Evolutionary conservation across 2,329 filamentous ascomycete species (phyloP), one percentile per base, ranked within the genome.

Genomic region (Colletotrichum euphorbiae): DNA sequence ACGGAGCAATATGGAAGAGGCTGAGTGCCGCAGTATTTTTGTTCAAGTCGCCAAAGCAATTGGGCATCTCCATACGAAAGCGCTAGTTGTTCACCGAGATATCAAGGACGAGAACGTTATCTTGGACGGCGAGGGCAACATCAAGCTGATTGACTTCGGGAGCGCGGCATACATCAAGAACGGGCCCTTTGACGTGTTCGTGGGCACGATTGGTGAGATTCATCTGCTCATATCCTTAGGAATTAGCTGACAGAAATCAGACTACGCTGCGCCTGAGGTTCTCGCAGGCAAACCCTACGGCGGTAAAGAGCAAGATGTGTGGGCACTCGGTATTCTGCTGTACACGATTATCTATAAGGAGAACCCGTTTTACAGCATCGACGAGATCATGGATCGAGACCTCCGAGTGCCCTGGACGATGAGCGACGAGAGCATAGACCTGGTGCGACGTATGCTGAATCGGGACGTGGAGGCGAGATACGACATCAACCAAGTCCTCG

Each of bases 271-370:
- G 6, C 96, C 96, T n/a, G 96, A 99, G 82, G 96, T 99, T 62
- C 87, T 99, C 55, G 94, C 94, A 66, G 96, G 96, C 54, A 91
- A 91, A 73, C 91, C 94, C 15, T 99, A 99, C 80, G 89, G 92
- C 72, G 96, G 96, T 75, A 97, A 97, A 80, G 95, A 97, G 78
- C 96, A 99, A 83, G 96, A 99, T 76, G 94, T 99, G 33, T 99
- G 96, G 96, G 96, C 96, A 1, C 86, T 99, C 15, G 96, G 96
- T 24, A 98, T 99, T 75, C 87, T 99, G 28, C 88, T 99, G 13
- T 99, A 99, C 83, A 99, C 96, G 31, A 98, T 99, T 76, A 92
- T 98, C 75, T 99, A 99, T 86, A 99, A 98, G 82, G 96, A 99
- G 81, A 99, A 99, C 76, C 95, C 96, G 0, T 99, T 98, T 80